Evolutionary conservation across 257 asterid species (phyloP), one percentile per base, ranked within the genome.

Genomic region (Linderniella brevidens): DNA sequence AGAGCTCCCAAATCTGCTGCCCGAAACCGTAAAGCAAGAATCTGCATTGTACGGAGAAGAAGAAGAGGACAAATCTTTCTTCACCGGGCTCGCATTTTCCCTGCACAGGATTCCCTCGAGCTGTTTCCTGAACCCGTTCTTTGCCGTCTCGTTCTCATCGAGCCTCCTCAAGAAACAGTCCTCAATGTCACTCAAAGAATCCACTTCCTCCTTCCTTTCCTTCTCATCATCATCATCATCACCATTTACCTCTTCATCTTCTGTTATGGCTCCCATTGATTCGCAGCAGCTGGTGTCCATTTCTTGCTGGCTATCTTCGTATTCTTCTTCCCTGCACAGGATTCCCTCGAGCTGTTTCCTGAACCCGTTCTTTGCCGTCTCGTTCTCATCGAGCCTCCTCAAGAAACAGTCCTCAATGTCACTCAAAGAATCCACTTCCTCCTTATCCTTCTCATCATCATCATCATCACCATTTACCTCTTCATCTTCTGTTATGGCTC

Each of bases 231-330:
- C 63, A 58, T 60, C 58, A 9, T 69, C 83, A 36, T 54, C 59
- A 9, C n/a, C n/a, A n/a, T 56, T 55, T 42, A 54, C 61, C 38
- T 72, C 71, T 29, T 69, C 74, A 0, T 69, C 69, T 0, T 69
- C 81, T 9, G 88, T 65, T 52, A 67, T 68, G 1, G 57, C 67
- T 4, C 76, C 80, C 0, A 69, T 42, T 8, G 98, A 90, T 49
- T 71, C 93, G 5, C 83, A 67, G 68, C 87, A 74, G 13, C 76
- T 75, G 29, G 76, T 95, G 85, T 77, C 98, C 87, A 68, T 73
- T 48, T 73, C 96, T 37, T 72, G 84, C 44, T 77, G 92, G 46
- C 73, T 70, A 6, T 76, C 95, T 1, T 46, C 32, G 32, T 25
- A 25, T 6, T 25, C 32, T 25, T 25, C 32, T 25, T 25, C 32